Evolutionary conservation across 208 protist genomes (phyloP).

Genomic region (Naegleria lovaniensis): DNA sequence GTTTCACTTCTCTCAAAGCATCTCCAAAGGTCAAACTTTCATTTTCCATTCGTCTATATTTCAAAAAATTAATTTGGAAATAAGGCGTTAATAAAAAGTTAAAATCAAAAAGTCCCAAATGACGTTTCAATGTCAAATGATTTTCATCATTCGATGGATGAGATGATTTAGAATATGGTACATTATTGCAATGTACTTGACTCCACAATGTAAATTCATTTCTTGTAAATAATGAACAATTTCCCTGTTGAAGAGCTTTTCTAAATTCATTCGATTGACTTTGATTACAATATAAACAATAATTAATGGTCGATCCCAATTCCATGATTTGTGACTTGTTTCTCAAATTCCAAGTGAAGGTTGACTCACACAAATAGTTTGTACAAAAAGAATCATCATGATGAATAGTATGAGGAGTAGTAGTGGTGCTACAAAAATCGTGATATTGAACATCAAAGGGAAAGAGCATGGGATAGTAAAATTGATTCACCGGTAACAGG

Average conservation of each 20-base stretch:
- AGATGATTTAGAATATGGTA: background rate
- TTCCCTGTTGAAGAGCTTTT: background rate
- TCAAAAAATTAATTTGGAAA: too few relatives aligned
- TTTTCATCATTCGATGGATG: too few relatives aligned
- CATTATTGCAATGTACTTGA: background rate
- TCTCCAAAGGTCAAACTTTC: too few relatives aligned
- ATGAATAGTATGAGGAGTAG: too few relatives aligned
- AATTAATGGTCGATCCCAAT: background rate
- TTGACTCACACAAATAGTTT: background rate
- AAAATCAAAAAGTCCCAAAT: background rate
- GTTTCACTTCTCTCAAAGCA: background rate
- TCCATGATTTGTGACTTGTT: background rate
- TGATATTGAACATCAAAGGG: background rate
- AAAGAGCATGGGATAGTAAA: background rate
- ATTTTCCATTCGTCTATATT: too few relatives aligned
- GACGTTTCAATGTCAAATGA: background rate
- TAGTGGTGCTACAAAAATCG: background rate
- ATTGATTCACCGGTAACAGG: background rate
- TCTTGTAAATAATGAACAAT: background rate
- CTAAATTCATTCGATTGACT: background rate
- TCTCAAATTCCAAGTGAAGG: background rate
- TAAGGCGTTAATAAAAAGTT: too few relatives aligned
- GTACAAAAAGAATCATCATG: too few relatives aligned
- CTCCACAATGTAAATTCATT: background rate
- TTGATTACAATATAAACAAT: background rate